Percentiles rank a stretch among this genome's conserved stretches.
Evolutionary conservation across 2,329 filamentous ascomycete genomes (phyloP).

Genomic region (Phyllosticta citribraziliensis): DNA sequence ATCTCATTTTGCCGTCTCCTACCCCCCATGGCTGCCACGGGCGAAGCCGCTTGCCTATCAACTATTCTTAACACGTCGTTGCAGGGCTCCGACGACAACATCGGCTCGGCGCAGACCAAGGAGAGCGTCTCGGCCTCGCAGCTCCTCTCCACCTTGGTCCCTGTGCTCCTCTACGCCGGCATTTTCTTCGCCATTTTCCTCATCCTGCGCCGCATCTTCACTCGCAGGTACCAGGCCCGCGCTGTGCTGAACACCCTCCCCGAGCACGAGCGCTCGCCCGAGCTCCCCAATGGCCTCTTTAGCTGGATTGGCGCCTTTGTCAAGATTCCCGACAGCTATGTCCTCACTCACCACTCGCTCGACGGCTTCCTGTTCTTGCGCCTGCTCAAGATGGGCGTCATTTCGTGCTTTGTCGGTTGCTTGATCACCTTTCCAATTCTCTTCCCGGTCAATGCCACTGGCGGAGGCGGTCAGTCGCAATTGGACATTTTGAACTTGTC

Average conservation of each 20-base stretch:
- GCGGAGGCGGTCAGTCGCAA: conserved; percentile 53
- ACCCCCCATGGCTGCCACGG: neutral
- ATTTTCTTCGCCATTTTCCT: conserved; percentile 46
- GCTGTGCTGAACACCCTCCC: conserved; percentile 1
- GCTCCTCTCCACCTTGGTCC: conserved; percentile 44
- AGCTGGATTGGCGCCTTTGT: conserved; percentile 40
- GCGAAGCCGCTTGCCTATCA: neutral
- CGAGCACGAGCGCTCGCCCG: conserved; percentile 6
- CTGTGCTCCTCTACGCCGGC: conserved; percentile 40
- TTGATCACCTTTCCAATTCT: conserved; percentile 77
- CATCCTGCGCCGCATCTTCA: conserved; percentile 37
- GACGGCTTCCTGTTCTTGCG: conserved; percentile 88
- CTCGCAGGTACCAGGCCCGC: conserved; percentile 48
- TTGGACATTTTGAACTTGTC: conserved; percentile 71
- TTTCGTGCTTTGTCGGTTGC: conserved; percentile 44
- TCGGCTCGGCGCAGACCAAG: conserved; percentile 37
- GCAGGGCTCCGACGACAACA: conserved; percentile 26
- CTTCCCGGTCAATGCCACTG: conserved; percentile 82
- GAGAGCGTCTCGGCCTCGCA: conserved; percentile 29
- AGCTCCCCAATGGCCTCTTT: conserved; percentile 12
- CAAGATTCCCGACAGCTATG: conserved; percentile 59
- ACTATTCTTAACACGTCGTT: neutral
- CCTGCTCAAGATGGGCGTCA: conserved; percentile 52
- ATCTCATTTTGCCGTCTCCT: neutral
- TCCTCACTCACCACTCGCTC: conserved; percentile 82